phyloP scores from a whole-genome alignment of 2,329 filamentous ascomycete genomes.

The Leptographium procerum region DNA sequence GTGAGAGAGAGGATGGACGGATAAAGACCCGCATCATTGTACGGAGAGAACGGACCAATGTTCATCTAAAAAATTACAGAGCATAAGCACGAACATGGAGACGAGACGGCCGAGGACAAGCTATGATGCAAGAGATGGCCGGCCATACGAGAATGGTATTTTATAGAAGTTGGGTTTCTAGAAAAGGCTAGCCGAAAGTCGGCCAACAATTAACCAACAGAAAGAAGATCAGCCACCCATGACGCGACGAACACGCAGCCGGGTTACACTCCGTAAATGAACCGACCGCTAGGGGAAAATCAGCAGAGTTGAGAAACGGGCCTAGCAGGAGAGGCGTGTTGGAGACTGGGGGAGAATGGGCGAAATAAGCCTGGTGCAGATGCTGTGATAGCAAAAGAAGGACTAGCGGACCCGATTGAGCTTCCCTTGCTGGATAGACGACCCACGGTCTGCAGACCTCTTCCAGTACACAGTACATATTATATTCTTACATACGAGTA shows the following conservation, averaged over 20 bases:
- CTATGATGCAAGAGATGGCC: not conserved
- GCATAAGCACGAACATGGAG: not conserved
- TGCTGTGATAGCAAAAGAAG: not conserved
- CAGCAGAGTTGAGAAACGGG: not conserved
- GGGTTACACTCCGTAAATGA: not conserved
- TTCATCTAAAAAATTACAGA: not conserved
- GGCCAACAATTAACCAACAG: too few relatives aligned
- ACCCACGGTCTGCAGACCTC: not conserved
- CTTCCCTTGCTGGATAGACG: not conserved
- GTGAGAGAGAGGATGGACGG: not conserved
- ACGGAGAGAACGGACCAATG: not conserved
- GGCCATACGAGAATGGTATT: too few relatives aligned
- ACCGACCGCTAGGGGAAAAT: not conserved
- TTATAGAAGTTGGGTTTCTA: too few relatives aligned
- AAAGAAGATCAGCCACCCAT: too few relatives aligned
- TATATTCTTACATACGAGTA: not conserved
- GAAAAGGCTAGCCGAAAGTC: not conserved
- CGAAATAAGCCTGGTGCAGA: not conserved
- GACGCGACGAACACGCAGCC: too few relatives aligned
- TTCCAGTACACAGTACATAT: too few relatives aligned
- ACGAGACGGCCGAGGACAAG: not conserved
- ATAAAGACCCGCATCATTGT: not conserved
- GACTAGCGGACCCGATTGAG: not conserved
- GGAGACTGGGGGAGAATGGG: not conserved
- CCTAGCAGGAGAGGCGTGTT: not conserved